These are phyloP conservation scores for Tetrahymena borealis DNA, from an alignment of 73 alveolate genomes.

Conservation along the genomic window DNA sequence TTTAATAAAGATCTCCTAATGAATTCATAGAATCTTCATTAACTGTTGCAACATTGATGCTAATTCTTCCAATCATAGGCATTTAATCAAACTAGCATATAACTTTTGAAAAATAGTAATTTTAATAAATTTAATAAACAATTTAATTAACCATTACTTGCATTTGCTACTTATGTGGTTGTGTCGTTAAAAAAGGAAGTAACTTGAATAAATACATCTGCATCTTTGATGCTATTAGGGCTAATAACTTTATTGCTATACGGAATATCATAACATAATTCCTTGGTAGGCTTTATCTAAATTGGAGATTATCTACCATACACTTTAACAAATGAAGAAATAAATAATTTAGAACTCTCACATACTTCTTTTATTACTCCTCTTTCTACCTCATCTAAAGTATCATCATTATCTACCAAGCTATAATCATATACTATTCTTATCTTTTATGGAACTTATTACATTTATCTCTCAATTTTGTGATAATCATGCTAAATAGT, in stretches of 20 bases:
- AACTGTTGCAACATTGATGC: neutral
- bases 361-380: neutral
- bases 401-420: neutral
- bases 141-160: neutral
- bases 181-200: neutral
- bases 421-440: neutral
- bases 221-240: neutral
- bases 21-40: neutral
- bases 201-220: neutral
- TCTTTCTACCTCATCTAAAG: neutral
- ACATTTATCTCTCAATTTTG: neutral
- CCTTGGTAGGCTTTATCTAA: neutral
- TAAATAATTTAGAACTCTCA: neutral
- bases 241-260: neutral
- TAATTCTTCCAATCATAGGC: neutral
- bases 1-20: neutral
- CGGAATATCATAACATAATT: neutral
- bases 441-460: neutral
- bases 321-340: neutral
- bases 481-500: too few relatives aligned
- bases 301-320: neutral
- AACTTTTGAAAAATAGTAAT: neutral
- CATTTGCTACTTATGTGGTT: neutral
- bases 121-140: neutral
- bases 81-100: neutral